Percentiles rank a stretch among this genome's conserved stretches.
phyloP scores from a whole-genome alignment of 2,329 filamentous ascomycete genomes.

The Metarhizium rileyi region DNA sequence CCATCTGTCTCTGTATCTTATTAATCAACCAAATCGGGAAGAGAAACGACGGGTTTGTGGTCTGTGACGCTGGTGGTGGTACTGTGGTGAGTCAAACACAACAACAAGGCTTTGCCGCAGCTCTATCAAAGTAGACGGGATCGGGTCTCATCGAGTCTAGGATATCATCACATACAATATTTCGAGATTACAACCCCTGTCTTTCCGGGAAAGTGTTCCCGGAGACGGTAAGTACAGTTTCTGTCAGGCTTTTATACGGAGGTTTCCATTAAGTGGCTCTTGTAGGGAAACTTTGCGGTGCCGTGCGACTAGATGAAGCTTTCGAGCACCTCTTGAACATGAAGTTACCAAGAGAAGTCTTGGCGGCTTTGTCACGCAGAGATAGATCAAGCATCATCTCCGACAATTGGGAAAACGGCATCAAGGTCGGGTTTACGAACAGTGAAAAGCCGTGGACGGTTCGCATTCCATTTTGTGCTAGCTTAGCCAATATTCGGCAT shows the following conservation, averaged over 20 bases:
- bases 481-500: background rate
- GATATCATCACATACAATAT: conserved; percentile 32
- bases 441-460: conserved; percentile 9
- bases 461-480: conserved; percentile 9
- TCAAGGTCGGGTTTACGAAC: conserved; percentile 16
- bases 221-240: too few relatives aligned
- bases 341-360: conserved; percentile 8
- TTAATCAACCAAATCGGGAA: background rate
- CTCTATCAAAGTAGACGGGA: too few relatives aligned
- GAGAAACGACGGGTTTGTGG: conserved; percentile 16
- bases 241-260: too few relatives aligned
- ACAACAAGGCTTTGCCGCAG: background rate
- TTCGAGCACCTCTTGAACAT: conserved; percentile 20
- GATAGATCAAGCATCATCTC: conserved; percentile 11
- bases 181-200: conserved; percentile 13
- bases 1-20: too few relatives aligned
- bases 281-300: conserved; percentile 28
- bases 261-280: too few relatives aligned
- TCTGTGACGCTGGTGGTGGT: conserved; percentile 27
- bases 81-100: conserved; percentile 22
- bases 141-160: conserved; percentile 11
- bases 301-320: conserved; percentile 27
- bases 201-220: conserved; percentile 24
- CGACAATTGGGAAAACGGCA: conserved; percentile 17
- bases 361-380: conserved; percentile 1